Percentiles rank a stretch among this genome's conserved stretches.
Evolutionary conservation across 371 early-diverging fungal species (phyloP).

Genomic region (Amoeboaphelidium protococcarum): DNA sequence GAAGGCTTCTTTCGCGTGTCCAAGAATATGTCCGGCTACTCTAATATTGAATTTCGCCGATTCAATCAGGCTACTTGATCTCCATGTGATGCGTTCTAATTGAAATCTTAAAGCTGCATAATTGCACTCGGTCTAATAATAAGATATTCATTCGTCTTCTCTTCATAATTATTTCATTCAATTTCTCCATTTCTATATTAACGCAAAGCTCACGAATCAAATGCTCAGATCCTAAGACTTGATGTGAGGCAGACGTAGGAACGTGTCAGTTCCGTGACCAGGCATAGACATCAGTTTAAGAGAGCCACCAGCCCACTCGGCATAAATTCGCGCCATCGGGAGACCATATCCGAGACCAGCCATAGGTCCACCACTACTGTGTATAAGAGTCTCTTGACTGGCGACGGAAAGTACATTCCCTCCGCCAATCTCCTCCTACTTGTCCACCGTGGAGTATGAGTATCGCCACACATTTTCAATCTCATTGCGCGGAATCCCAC

Average conservation of each 20-base stretch:
- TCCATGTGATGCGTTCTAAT: too few relatives aligned
- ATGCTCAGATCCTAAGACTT: too few relatives aligned
- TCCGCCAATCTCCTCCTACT: conserved; percentile 20
- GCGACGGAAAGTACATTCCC: conserved; percentile 11
- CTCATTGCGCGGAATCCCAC: conserved; percentile 56
- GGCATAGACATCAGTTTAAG: conserved; percentile 53
- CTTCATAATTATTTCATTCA: too few relatives aligned
- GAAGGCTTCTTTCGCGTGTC: conserved; percentile 57
- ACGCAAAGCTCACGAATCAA: too few relatives aligned
- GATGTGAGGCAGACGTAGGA: conserved; percentile 57
- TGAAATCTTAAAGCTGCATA: too few relatives aligned
- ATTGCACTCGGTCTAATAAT: too few relatives aligned
- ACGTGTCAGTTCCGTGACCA: conserved; percentile 80
- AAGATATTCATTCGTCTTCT: too few relatives aligned
- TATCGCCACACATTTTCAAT: conserved; percentile 64
- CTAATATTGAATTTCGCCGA: too few relatives aligned
- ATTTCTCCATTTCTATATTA: too few relatives aligned
- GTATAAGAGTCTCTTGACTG: conserved; percentile 39
- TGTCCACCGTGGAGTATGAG: conserved; percentile 63
- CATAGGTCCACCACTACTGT: conserved; percentile 61
- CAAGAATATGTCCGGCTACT: conserved; percentile 31
- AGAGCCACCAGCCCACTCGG: conserved; percentile 34
- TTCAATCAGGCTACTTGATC: too few relatives aligned
- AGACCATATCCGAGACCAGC: conserved; percentile 44
- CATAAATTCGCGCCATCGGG: conserved; percentile 67